Base-by-base conservation (phyloP, 1,284 basidiomycete genomes). In the Puccinia horiana region DNA sequence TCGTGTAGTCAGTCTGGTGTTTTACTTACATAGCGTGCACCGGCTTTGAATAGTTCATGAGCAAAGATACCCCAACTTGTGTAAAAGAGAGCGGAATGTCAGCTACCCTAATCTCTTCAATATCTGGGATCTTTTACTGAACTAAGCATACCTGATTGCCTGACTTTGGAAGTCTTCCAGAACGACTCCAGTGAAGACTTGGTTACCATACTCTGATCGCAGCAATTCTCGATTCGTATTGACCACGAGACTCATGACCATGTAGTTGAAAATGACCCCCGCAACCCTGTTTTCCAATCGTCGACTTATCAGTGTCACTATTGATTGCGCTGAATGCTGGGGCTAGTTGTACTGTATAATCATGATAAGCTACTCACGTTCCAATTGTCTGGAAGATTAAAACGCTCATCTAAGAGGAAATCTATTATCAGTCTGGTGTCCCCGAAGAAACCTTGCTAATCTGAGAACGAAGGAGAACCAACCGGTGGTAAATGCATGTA, bases 151-250 rank as follows among this genome's bases (percentile, higher is more conserved):
- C 79, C 79, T 75, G 32, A 81, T 61, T 23, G 79, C 52, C 54
- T 81, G 79, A 32, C 44, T 81, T 37, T 75, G 79, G 49, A 81
- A 81, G 44, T 81, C 79, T 67, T 74, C 79, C 44, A 81, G 44
- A 49, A 74, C 70, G 9, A 81, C 72, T 6, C 79, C 79, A 2
- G 79, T 74, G 32, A 81, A 81, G 12, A 81, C 79, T 37, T 81
- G 79, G 26, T 61, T 81, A 23, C 79, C 79, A 52, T 74, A 75
- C 37, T 75, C 56, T 23, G 47, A 49, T 49, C 42, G 52, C 8
- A 81, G 47, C 35, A 81, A 37, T 47, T 81, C 79, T 75, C 79
- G 54, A 67, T 81, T 81, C 23, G 70, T 75, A 40, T 81, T 75
- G 37, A 81, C 72, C 44, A 81, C 72, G 23, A 81, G 47, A 26